Evolutionary conservation across 805 yeast species (phyloP).

Genomic region (Nadsonia fulvescens): DNA sequence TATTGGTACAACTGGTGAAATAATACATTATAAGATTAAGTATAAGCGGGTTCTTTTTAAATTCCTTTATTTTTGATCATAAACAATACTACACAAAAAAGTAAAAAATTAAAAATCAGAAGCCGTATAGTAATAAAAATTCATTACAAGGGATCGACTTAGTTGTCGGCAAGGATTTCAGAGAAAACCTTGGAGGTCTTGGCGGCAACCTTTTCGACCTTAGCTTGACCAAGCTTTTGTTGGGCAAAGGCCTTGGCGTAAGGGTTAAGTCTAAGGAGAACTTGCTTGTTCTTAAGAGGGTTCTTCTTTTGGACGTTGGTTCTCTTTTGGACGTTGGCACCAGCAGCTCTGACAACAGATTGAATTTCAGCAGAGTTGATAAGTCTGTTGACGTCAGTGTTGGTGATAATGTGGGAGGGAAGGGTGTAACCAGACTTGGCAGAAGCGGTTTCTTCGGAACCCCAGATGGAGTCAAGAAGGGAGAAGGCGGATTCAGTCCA

Average conservation of each 20-base stretch:
- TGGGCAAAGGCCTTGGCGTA: constrained; percentile 95
- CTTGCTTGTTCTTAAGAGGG: constrained; percentile 99
- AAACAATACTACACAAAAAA: no score
- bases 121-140: no score
- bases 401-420: constrained; percentile 86
- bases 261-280: constrained; percentile 95
- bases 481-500: constrained; percentile 99
- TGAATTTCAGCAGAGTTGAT: constrained; percentile 99
- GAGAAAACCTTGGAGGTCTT: constrained; percentile 17
- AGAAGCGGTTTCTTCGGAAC: constrained; percentile 71
- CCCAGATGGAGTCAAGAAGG: constrained; percentile 93
- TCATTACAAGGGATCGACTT: no score
- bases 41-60: no score
- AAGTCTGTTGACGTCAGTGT: constrained; percentile 91
- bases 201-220: constrained; percentile 43
- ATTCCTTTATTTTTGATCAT: no score
- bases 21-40: no score
- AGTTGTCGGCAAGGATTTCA: constrained; percentile 17
- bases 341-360: constrained; percentile 92
- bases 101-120: no score
- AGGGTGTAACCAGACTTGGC: constrained; percentile 73
- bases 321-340: constrained; percentile 85
- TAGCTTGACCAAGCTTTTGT: constrained; percentile 74
- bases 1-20: no score
- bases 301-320: constrained; percentile 94